Conservation (phyloP, 2,329 filamentous ascomycete species). For the Xylaria multiplex region DNA sequence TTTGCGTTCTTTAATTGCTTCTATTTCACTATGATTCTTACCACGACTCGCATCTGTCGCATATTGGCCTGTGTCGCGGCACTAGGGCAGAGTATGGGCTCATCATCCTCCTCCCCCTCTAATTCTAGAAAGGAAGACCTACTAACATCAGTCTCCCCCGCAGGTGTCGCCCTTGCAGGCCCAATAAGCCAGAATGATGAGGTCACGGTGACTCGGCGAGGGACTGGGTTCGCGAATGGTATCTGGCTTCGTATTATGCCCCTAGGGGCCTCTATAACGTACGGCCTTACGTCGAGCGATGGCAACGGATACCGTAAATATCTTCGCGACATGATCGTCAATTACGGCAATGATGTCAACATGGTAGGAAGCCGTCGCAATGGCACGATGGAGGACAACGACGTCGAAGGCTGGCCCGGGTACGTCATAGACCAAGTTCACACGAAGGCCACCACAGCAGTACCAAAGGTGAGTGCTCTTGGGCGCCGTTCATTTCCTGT, state of each 20-base stretch:
- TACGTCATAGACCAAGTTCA: slow-evolving; percentile 50
- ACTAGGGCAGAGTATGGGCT: slow-evolving; percentile 20
- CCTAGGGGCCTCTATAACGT: slow-evolving; percentile 53
- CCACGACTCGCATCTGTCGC: slow-evolving; percentile 12
- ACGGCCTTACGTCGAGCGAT: slow-evolving; percentile 48
- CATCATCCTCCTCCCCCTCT: too few species aligned
- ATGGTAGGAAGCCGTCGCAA: slow-evolving; percentile 52
- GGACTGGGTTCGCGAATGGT: slow-evolving; percentile 38
- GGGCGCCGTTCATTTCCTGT: not conserved
- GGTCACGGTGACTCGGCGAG: not conserved
- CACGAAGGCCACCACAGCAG: slow-evolving; percentile 45
- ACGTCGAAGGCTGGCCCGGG: slow-evolving; percentile 52
- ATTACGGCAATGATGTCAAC: slow-evolving; percentile 47
- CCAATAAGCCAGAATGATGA: slow-evolving; percentile 9
- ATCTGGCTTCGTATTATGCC: slow-evolving; percentile 51
- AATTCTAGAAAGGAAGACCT: not conserved
- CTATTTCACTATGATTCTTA: slow-evolving; percentile 19
- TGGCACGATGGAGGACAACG: slow-evolving; percentile 52
- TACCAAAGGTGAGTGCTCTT: slow-evolving; percentile 35
- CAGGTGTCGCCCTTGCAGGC: slow-evolving; percentile 22
- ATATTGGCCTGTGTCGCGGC: slow-evolving; percentile 19
- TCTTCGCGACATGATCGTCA: slow-evolving; percentile 50
- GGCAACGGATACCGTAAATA: slow-evolving; percentile 52
- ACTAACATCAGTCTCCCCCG: not conserved
- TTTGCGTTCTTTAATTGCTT: not conserved